Conservation (phyloP, 257 asterid species). For the Solanum microdontum region DNA sequence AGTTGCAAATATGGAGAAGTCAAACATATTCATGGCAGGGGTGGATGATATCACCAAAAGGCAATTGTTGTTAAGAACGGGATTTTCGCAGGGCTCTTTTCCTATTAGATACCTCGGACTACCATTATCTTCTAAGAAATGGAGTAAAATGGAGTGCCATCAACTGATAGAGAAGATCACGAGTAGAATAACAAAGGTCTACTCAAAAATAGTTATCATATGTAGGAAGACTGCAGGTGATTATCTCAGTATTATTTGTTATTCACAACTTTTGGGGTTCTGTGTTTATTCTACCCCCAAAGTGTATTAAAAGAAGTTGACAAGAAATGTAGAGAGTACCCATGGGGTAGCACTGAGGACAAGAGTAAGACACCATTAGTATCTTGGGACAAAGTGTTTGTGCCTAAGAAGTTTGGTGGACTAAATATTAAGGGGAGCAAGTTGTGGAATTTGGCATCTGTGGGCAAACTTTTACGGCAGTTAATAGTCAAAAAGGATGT, state of each 20-base stretch:
- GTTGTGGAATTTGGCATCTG: not conserved
- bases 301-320: not conserved
- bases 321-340: too few relatives aligned
- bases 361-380: not conserved
- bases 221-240: not conserved
- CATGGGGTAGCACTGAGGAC: too few relatives aligned
- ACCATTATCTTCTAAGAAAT: not conserved
- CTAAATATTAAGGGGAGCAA: not conserved
- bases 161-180: not conserved
- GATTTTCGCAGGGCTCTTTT: not conserved
- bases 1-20: not conserved
- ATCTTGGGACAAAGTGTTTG: not conserved
- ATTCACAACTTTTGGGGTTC: too few relatives aligned
- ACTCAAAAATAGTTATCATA: not conserved
- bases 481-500: not conserved
- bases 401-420: not conserved
- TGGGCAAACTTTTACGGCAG: not conserved
- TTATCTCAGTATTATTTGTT: too few relatives aligned
- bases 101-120: not conserved
- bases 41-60: not conserved
- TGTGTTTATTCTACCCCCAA: not conserved
- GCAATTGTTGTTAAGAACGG: rapidly evolving
- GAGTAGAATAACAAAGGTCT: not conserved
- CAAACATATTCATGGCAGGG: not conserved
- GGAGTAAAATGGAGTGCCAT: not conserved